phyloP scores from a whole-genome alignment of 2,329 filamentous ascomycete species.

The Penicillium sp. region DNA sequence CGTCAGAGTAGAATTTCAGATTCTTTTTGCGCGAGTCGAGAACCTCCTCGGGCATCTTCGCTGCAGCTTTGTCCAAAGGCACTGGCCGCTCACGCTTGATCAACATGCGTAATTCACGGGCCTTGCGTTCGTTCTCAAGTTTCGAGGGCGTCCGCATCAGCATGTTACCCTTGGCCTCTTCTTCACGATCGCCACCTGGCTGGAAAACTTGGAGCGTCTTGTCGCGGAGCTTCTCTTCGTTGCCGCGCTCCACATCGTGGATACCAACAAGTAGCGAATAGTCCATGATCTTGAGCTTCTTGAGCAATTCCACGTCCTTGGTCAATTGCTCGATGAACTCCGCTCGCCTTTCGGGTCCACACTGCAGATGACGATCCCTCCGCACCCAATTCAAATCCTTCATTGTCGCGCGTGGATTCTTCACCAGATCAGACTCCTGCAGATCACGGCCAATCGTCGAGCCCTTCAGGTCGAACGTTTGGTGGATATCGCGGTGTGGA shows the following conservation, averaged over 20 bases:
- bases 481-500: conserved; percentile 94
- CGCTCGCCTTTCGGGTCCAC: conserved; percentile 85
- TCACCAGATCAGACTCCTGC: conserved; percentile 80
- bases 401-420: conserved; percentile 87
- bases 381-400: conserved; percentile 98
- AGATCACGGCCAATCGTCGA: conserved; percentile 94
- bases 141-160: conserved; percentile 91
- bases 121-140: conserved; percentile 86
- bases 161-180: conserved; percentile 65
- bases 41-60: conserved; percentile 88
- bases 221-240: conserved; percentile 87
- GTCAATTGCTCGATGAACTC: conserved; percentile 88
- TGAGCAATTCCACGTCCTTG: conserved; percentile 81
- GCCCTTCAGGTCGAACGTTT: conserved; percentile 95
- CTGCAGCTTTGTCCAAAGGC: conserved; percentile 81
- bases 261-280: conserved; percentile 95
- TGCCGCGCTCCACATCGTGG: conserved; percentile 85
- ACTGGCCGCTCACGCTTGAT: conserved; percentile 91
- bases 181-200: conserved; percentile 72
- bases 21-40: conserved; percentile 75
- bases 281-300: conserved; percentile 95
- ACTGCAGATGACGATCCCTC: conserved; percentile 79
- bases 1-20: conserved; percentile 83
- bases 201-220: conserved; percentile 95
- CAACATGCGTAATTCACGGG: conserved; percentile 85